Base-by-base conservation (phyloP, 805 yeast species). In the Torulaspora gathmanii region DNA sequence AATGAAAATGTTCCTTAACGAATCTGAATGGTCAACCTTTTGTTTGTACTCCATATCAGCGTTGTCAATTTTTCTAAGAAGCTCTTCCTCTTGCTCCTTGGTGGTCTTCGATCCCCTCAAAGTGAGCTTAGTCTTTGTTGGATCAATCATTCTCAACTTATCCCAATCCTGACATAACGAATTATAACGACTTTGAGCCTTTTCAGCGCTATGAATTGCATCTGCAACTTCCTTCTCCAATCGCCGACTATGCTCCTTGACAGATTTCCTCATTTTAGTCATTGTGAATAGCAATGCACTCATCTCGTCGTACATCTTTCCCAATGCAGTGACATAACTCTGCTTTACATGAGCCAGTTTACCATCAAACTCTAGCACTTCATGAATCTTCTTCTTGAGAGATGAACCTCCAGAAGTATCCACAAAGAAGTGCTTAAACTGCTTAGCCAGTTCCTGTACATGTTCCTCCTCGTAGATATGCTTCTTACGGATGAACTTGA, bases 1-100 rank as follows among this genome's bases (percentile, higher is more conserved):
- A 46, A 87, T 68, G 43, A 89, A 78, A 46, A 83, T 90, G 53
- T 79, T 82, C 63, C 93, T 83, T 54, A 80, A 64, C 36, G 84
- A 78, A 53, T 84, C 82, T 25, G 93, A 85, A 2, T 78, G 68
- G 33, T 81, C 76, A 4, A 89, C 95, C 58, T 78, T 84, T 57
- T 77, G 79, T 62, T 82, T 81, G 68, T 88, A 93, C 51, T 93
- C 99, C 43, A 78, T 75, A 64, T 93, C 97, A 0, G 97, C 95
- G 44, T 72, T 67, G 53, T 83, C 86, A 37, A 93, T 86, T 60
- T 91, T 90, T 44, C 82, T 70, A 49, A 77, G 80, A 15, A 91
- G 70, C 40, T 90, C 96, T 60, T 91, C 98, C 61, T 93, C 98
- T 67, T 91, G 97, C 39, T 75, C 78, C 42, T 82, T 83, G 1